phyloP scores from a whole-genome alignment of 1,284 basidiomycete genomes.

The Inonotus hispidus region DNA sequence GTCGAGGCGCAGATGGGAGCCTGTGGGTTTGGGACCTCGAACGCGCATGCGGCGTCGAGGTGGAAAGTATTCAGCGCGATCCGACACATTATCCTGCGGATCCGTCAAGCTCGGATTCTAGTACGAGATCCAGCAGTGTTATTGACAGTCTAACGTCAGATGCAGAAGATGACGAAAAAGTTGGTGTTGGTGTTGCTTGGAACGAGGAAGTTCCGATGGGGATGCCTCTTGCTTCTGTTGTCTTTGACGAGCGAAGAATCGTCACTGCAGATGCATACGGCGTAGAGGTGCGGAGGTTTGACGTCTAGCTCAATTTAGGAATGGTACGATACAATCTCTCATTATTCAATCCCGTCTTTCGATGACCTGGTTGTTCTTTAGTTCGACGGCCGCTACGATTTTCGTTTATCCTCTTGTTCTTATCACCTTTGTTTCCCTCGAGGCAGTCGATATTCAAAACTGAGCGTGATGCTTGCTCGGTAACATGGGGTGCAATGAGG shows the following conservation, averaged over 20 bases:
- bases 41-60: constrained; percentile 55
- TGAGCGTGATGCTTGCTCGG: too few relatives aligned
- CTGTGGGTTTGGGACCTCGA: constrained; percentile 84
- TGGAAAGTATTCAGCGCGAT: constrained; percentile 25
- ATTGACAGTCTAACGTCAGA: not conserved
- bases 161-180: not conserved
- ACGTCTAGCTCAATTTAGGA: constrained; percentile 42
- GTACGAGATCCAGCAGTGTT: not conserved
- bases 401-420: too few relatives aligned
- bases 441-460: too few relatives aligned
- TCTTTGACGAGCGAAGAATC: constrained; percentile 72
- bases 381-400: too few relatives aligned
- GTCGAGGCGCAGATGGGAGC: constrained; percentile 60
- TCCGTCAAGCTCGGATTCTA: not conserved
- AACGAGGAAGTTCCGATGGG: constrained; percentile 17
- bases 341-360: not conserved
- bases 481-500: too few relatives aligned
- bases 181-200: constrained; percentile 12
- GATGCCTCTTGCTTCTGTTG: constrained; percentile 41
- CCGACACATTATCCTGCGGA: not conserved
- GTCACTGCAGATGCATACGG: constrained; percentile 49
- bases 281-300: constrained; percentile 60
- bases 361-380: too few relatives aligned
- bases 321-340: not conserved
- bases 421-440: too few relatives aligned